Evolutionary conservation across 225 moss, liverwort and hornwort genomes (phyloP).

Genomic region (Pseudoscleropodium purum): DNA sequence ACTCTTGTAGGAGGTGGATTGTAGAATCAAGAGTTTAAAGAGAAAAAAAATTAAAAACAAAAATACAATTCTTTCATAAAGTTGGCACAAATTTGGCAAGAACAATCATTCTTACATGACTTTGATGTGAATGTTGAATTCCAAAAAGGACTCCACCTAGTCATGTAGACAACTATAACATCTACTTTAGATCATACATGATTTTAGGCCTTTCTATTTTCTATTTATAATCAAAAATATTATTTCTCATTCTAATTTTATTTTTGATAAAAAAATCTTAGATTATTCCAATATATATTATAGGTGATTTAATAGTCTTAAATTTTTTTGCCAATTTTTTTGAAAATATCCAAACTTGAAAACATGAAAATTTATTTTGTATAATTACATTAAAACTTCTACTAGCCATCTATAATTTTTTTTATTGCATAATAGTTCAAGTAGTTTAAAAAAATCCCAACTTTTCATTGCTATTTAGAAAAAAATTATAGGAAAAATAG

Average conservation of each 20-base stretch:
- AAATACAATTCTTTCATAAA: neutral
- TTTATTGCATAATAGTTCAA: too few species aligned
- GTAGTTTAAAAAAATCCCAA: neutral
- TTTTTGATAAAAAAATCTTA: neutral
- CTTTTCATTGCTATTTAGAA: accelerated
- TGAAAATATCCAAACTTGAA: accelerated
- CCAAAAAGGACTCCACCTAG: accelerated
- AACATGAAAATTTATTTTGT: too few species aligned
- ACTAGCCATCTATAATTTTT: too few species aligned
- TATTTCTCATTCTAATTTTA: neutral
- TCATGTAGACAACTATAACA: accelerated
- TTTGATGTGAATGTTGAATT: neutral
- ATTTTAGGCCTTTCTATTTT: neutral
- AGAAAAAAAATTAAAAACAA: too few species aligned
- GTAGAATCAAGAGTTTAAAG: neutral
- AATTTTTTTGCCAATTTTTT: neutral
- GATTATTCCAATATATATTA: neutral
- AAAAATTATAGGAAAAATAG: neutral
- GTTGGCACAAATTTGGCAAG: neutral
- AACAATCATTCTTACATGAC: neutral
- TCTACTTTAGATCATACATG: neutral
- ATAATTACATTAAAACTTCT: too few species aligned
- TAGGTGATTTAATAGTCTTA: neutral
- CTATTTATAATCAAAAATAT: neutral
- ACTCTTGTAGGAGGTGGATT: neutral